These are phyloP conservation scores for Populus trichocarpa DNA, from an alignment of 441 rosid genomes.

Conservation along the genomic window DNA sequence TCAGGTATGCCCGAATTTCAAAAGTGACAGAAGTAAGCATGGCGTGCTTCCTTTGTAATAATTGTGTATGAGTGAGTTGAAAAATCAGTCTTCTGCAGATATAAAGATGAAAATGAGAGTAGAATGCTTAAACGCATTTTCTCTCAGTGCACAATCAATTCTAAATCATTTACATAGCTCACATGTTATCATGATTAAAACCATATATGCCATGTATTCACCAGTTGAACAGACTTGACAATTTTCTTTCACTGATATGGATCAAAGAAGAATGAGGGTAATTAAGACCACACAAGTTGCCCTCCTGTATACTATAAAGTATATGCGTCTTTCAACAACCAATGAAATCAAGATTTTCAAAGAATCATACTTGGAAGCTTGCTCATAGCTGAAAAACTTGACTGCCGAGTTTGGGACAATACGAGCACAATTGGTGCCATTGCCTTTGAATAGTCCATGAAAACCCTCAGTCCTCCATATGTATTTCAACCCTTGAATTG, in stretches of 20 bases:
- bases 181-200: not conserved
- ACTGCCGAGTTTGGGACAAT: constrained; percentile 53
- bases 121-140: not conserved
- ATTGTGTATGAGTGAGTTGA: not conserved
- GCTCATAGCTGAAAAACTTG: constrained; percentile 73
- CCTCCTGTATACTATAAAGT: not conserved
- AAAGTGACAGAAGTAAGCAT: not conserved
- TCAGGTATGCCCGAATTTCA: not conserved
- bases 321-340: not conserved
- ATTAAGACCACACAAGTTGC: not conserved
- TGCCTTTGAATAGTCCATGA: constrained; percentile 89
- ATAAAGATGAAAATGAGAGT: not conserved
- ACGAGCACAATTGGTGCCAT: constrained; percentile 93
- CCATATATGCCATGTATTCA: not conserved
- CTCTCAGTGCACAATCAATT: not conserved
- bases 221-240: not conserved
- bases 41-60: not conserved
- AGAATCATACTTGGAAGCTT: constrained; percentile 81
- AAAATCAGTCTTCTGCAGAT: not conserved
- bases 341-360: not conserved
- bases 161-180: not conserved
- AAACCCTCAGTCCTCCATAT: constrained; percentile 95
- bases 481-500: constrained; percentile 87
- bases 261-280: not conserved
- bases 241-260: not conserved